Evolutionary conservation across 495 filamentous ascomycete genomes (phyloP), one percentile per base, ranked within the genome.

Genomic region (Parathielavia hyrcaniae): DNA sequence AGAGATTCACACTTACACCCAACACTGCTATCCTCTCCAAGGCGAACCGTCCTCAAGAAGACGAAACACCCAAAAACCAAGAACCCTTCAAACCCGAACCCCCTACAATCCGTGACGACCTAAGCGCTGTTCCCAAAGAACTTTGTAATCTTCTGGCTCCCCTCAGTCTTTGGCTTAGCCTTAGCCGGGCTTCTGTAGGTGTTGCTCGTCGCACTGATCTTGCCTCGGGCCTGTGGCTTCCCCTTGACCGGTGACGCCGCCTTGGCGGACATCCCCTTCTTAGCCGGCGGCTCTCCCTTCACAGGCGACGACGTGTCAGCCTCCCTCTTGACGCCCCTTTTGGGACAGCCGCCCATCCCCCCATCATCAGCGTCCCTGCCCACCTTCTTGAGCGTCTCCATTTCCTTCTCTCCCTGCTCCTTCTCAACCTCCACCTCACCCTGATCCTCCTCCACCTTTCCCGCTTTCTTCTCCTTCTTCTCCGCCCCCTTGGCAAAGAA

Each of bases 141-240:
- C 53, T 79, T 89, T 0, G 90, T 96, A 57, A 96, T 96, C 72
- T 84, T 86, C 69, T 87, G 85, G 51, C 81, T 88, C 11, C 86
- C 84, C 49, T 79, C 78, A 4, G 71, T 68, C 51, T 65, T 68
- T n/a, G 69, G 50, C 62, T 87, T 84, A 16, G 58, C 56, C 66
- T 72, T 71, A 40, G 66, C 60, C 35, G 68, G 69, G 63, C 75
- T 69, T 58, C 62, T 70, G n/a, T 58, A 66, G 32, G 67, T 61
- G 57, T 83, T 79, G 39, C 64, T 79, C 23, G 71, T 78, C 13
- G 78, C 73, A 62, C 75, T 79, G 61, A 73, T 78, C 12, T 67
- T 69, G 14, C 30, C 47, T n/a, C 12, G 22, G 13, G 20, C 30
- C 20, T 50, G 55, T 30, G 17, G 43, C 16, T 51, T 59, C 3